These are phyloP conservation scores for Telopea speciosissima DNA, from an alignment of 177 flowering plant genomes.

Conservation along the genomic window DNA sequence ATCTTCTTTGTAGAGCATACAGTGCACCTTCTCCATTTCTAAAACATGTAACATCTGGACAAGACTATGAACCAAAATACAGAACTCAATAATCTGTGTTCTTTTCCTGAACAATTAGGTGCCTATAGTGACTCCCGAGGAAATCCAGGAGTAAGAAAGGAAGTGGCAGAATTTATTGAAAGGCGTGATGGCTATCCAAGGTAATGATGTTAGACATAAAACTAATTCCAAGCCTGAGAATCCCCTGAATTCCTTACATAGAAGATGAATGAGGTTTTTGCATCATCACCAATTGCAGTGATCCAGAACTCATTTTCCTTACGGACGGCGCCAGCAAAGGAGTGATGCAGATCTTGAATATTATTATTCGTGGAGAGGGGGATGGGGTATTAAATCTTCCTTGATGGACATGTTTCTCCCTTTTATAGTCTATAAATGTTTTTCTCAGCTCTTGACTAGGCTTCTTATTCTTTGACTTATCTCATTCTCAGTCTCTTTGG, in stretches of 20 bases:
- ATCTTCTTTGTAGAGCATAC: background rate
- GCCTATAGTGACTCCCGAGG: slow-evolving; percentile 99
- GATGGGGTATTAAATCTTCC: slow-evolving; percentile 71
- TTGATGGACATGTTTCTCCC: slow-evolving; percentile 4
- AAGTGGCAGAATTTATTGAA: slow-evolving; percentile 90
- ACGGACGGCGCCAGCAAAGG: slow-evolving; percentile 99
- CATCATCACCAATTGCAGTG: slow-evolving; percentile 44
- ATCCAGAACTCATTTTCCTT: slow-evolving; percentile 94
- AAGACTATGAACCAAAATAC: background rate
- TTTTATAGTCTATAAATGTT: background rate
- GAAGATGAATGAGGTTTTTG: slow-evolving; percentile 8
- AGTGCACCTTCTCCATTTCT: background rate
- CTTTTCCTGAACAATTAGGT: slow-evolving; percentile 39
- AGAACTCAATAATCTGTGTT: background rate
- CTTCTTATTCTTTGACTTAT: background rate
- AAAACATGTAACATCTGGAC: background rate
- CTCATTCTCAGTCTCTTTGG: background rate
- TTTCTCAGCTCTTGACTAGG: background rate
- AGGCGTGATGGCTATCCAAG: slow-evolving; percentile 99
- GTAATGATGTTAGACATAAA: slow-evolving; percentile 29
- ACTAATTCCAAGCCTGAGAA: background rate
- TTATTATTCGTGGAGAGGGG: slow-evolving; percentile 57
- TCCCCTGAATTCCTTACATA: slow-evolving; percentile 3
- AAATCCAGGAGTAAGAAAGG: slow-evolving; percentile 91
- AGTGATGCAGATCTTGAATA: slow-evolving; percentile 86